phyloP scores from a whole-genome alignment of 2,329 filamentous ascomycete species.

The Aspergillus carbonarius region DNA sequence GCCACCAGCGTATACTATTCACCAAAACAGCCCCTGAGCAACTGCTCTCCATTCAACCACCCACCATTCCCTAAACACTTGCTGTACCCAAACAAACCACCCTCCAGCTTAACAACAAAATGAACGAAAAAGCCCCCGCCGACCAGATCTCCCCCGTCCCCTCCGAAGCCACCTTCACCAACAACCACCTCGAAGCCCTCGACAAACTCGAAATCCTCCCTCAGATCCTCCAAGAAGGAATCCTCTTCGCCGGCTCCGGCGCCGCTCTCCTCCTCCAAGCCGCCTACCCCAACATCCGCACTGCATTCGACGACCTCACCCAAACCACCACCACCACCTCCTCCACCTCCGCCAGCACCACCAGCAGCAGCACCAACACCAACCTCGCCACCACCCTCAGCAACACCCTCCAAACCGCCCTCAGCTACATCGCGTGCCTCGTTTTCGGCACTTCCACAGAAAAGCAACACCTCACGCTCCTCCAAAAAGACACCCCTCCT shows the following conservation, averaged over 20 bases:
- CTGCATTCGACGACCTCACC: slow-evolving; percentile 18
- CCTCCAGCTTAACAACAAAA: background rate
- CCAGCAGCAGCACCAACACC: slow-evolving; percentile 10
- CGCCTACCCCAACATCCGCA: slow-evolving; percentile 24
- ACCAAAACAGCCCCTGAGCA: too few relatives aligned
- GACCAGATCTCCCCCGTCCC: slow-evolving; percentile 17
- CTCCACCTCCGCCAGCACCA: slow-evolving; percentile 12
- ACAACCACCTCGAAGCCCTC: slow-evolving; percentile 28
- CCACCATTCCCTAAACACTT: too few relatives aligned
- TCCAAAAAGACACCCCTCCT: slow-evolving; percentile 24
- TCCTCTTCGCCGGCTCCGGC: slow-evolving; percentile 36
- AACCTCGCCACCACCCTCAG: slow-evolving; percentile 31
- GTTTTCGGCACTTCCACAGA: slow-evolving; percentile 33
- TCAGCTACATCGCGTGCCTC: slow-evolving; percentile 36
- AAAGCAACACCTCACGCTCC: slow-evolving; percentile 28
- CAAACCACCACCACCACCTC: slow-evolving; percentile 15
- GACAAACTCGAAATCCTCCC: slow-evolving; percentile 36
- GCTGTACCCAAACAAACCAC: background rate
- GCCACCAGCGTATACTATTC: background rate
- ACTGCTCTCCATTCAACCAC: too few relatives aligned
- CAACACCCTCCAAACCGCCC: slow-evolving; percentile 29
- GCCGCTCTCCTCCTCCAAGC: slow-evolving; percentile 37
- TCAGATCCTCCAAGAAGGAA: slow-evolving; percentile 37
- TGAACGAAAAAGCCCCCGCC: slow-evolving; percentile 11
- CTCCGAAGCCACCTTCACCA: slow-evolving; percentile 13